Evolutionary conservation across 768 basidiomycete genomes (phyloP), one percentile per base, ranked within the genome.

Genomic region (Hericium erinaceus): DNA sequence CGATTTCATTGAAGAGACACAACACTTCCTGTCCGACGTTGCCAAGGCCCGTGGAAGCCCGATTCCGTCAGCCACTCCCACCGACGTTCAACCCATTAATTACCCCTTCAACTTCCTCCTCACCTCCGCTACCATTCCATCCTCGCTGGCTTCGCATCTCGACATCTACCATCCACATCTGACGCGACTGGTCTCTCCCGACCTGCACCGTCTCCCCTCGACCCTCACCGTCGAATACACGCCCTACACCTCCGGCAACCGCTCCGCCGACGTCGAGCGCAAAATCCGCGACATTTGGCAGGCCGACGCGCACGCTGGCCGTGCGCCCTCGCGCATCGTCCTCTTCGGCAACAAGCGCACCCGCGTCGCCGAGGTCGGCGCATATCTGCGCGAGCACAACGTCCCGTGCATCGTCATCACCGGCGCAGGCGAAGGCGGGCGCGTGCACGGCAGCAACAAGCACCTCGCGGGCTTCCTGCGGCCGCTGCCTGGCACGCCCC

Each of bases 51-150:
- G 80, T 10, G 85, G 77, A n/a, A 68, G 70, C 13, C 68, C 74
- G 1, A 72, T 83, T 4, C 67, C 74, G 26, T n/a, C 33, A 46
- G 5, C 44, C 13, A n/a, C 44, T 15, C 44, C 8, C 2, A 41
- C 44, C 44, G 15, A 46, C 44, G 15, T 20, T 11, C 60, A 57
- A 9, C 73, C 75, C 26, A 67, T 76, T 51, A 69, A 78, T 39
- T 85, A 87, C 68, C 90, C 91, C 4, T 92, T 91, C 78, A 80
- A 92, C 68, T 72, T 95, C 46, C 64, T 95, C 55, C 77, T 97
- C 26, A 85, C 87, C 15, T 87, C 87, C 48, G 94, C 94, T 0
- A 95, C 94, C 3, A 88, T 97, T 59, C 93, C 94, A 7, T 78
- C 81, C 38, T 80, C 87, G 2, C 83, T 91, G 51, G 78, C 82